Evolutionary conservation across 2,329 filamentous ascomycete species (phyloP).

Genomic region (Pseudogymnoascus sp.): DNA sequence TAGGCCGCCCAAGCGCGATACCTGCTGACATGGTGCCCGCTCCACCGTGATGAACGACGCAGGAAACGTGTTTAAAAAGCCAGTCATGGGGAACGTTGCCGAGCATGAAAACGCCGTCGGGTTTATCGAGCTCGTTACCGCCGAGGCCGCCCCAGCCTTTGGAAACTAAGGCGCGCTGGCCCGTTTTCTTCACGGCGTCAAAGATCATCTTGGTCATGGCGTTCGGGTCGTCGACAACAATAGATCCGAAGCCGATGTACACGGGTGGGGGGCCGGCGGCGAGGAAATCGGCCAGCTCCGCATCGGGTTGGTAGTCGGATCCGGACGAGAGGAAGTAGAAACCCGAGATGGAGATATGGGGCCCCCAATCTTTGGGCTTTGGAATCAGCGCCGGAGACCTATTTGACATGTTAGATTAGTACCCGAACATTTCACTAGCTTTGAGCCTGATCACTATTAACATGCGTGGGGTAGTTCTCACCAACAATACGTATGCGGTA

Average conservation of each 20-base stretch:
- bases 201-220: conserved; percentile 63
- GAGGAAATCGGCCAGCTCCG: conserved; percentile 59
- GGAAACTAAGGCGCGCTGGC: conserved; percentile 68
- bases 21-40: conserved; percentile 80
- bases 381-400: conserved; percentile 66
- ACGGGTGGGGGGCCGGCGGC: conserved; percentile 63
- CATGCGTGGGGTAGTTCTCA: conserved; percentile 19
- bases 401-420: conserved; percentile 6
- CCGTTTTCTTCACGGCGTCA: conserved; percentile 56
- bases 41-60: conserved; percentile 77
- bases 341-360: conserved; percentile 62
- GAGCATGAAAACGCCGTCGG: conserved; percentile 70
- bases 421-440: not conserved
- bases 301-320: conserved; percentile 55
- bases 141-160: conserved; percentile 82
- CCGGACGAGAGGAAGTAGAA: conserved; percentile 67
- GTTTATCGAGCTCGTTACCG: conserved; percentile 58
- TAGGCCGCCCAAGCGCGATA: conserved; percentile 68
- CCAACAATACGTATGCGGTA: conserved; percentile 93
- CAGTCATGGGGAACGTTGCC: conserved; percentile 81
- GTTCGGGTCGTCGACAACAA: conserved; percentile 68
- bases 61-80: conserved; percentile 72
- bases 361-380: conserved; percentile 67
- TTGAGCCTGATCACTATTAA: no score
- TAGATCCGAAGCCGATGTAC: conserved; percentile 75